Conservation (phyloP, 2,329 filamentous ascomycete species). For the Pseudogymnoascus sp. region DNA sequence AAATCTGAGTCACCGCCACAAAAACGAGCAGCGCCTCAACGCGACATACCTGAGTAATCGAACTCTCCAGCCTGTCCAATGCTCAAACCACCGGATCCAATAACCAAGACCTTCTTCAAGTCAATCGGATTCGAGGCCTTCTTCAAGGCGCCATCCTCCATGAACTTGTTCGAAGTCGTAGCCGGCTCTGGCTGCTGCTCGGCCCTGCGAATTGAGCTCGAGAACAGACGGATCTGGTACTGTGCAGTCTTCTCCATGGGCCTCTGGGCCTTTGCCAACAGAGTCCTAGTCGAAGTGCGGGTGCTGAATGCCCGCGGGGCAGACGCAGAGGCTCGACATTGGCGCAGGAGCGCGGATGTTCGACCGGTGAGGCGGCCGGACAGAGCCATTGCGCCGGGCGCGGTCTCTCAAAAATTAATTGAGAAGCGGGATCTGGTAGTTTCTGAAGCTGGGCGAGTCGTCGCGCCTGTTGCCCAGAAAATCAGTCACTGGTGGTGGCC, state of each 20-base stretch:
- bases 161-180: conserved; percentile 63
- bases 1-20: neutral
- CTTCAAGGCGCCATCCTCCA: conserved; percentile 81
- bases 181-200: conserved; percentile 63
- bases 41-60: conserved; percentile 85
- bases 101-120: conserved; percentile 95
- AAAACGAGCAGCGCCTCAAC: neutral
- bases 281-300: conserved; percentile 20
- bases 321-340: conserved; percentile 22
- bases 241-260: conserved; percentile 21
- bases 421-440: neutral
- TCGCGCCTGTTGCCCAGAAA: conserved; percentile 11
- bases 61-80: conserved; percentile 98
- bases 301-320: conserved; percentile 25
- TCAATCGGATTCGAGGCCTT: conserved; percentile 68
- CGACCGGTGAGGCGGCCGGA: conserved; percentile 26
- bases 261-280: conserved; percentile 20
- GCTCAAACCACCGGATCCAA: conserved; percentile 88
- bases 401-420: conserved; percentile 13
- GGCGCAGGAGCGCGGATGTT: conserved; percentile 27
- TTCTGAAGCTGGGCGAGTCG: conserved; percentile 8
- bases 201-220: conserved; percentile 22
- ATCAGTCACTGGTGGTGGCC: neutral
- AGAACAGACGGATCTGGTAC: conserved; percentile 25
- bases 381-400: conserved; percentile 27